Percentiles rank a stretch among this genome's conserved stretches.
phyloP scores from a whole-genome alignment of 352 stramenopile genomes.

The Phytopythium aichiense region DNA sequence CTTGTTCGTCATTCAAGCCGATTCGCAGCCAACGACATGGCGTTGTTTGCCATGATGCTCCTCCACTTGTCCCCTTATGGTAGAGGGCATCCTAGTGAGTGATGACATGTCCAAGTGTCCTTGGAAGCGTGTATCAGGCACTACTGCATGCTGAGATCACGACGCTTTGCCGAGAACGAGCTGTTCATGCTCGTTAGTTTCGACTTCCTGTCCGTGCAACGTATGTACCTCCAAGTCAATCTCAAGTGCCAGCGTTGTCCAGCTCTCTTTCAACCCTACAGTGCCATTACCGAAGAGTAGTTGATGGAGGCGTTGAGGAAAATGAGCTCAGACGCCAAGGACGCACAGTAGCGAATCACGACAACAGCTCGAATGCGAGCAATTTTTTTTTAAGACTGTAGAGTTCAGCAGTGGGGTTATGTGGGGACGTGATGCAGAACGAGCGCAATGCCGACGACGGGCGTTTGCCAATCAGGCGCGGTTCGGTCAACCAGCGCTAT shows the following conservation, averaged over 20 bases:
- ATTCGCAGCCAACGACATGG: too few species aligned
- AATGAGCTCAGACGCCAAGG: too few species aligned
- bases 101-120: background rate
- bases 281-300: too few species aligned
- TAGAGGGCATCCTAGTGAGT: constrained; percentile 1
- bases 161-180: constrained; percentile 8
- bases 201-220: constrained; percentile 3
- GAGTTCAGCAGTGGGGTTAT: too few species aligned
- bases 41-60: background rate
- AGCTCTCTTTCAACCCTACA: background rate
- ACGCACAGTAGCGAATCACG: too few species aligned
- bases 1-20: background rate
- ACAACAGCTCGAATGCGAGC: too few species aligned
- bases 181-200: constrained; percentile 11
- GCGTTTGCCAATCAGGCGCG: constrained; percentile 19
- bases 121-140: constrained; percentile 3
- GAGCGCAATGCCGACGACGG: constrained; percentile 8
- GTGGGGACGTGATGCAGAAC: too few species aligned
- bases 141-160: constrained; percentile 1
- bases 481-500: too few species aligned
- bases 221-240: background rate
- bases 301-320: too few species aligned
- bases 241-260: background rate
- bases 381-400: background rate
- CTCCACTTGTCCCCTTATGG: constrained; percentile 11